Percentiles rank a stretch among this genome's conserved stretches.
Conservation (phyloP, 352 stramenopile species). For the Hyphochytrium catenoides region DNA sequence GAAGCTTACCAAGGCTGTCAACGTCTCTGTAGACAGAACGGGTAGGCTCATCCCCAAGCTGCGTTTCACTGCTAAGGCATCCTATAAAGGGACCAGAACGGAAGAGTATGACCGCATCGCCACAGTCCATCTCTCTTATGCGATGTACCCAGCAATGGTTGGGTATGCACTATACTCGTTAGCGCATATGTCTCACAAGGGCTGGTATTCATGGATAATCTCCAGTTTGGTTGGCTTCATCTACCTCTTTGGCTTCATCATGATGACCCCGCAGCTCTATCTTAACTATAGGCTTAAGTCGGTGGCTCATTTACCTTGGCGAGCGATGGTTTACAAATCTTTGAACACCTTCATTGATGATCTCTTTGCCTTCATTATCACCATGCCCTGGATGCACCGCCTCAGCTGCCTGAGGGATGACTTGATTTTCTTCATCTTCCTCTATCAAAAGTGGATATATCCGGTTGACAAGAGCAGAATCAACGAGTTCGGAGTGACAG, state of each 20-base stretch:
- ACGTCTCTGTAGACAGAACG: slow-evolving; percentile 33
- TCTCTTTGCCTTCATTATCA: slow-evolving; percentile 90
- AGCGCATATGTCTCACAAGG: slow-evolving; percentile 70
- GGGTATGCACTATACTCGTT: slow-evolving; percentile 84
- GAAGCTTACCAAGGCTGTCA: slow-evolving; percentile 80
- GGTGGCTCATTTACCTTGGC: slow-evolving; percentile 85
- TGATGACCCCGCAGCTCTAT: slow-evolving; percentile 95
- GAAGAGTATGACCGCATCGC: slow-evolving; percentile 54
- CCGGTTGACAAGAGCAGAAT: slow-evolving; percentile 64
- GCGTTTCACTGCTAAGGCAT: slow-evolving; percentile 47
- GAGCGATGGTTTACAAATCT: slow-evolving; percentile 93
- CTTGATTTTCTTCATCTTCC: slow-evolving; percentile 97
- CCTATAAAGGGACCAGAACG: slow-evolving; percentile 49
- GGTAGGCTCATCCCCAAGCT: slow-evolving; percentile 56
- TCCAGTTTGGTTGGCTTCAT: slow-evolving; percentile 89
- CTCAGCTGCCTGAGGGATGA: slow-evolving; percentile 96
- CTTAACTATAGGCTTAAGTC: slow-evolving; percentile 97
- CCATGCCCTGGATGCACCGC: slow-evolving; percentile 93
- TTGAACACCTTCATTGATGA: slow-evolving; percentile 96
- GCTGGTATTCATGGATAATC: slow-evolving; percentile 94
- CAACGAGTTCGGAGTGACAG: slow-evolving; percentile 78
- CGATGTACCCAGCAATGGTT: slow-evolving; percentile 64
- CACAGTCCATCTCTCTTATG: slow-evolving; percentile 48
- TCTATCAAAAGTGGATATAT: slow-evolving; percentile 97
- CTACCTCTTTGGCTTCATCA: slow-evolving; percentile 97